Evolutionary conservation across 345 rosid genomes (phyloP).

Genomic region (Citrus maxima): DNA sequence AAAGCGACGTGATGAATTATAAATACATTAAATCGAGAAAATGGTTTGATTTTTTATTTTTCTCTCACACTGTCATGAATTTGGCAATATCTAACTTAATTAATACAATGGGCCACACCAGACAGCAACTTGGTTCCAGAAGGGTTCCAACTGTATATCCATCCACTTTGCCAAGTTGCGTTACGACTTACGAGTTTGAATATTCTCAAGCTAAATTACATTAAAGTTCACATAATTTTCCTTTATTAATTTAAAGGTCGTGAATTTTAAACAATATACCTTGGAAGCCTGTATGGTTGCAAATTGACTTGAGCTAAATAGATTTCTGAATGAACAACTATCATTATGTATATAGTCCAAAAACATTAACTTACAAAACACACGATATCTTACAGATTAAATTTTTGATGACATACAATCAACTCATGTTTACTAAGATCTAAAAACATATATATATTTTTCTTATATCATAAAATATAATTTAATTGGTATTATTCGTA

Average conservation of each 20-base stretch:
- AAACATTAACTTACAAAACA: no score
- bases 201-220: not conserved
- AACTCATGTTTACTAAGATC: no score
- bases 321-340: no score
- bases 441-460: no score
- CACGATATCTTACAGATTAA: fast-evolving
- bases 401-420: no score
- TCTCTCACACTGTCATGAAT: no score
- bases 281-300: not conserved
- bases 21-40: no score
- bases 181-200: not conserved
- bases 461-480: fast-evolving
- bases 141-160: not conserved
- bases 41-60: no score
- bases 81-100: no score
- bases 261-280: not conserved
- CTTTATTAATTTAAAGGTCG: not conserved
- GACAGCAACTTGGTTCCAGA: not conserved
- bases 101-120: not conserved
- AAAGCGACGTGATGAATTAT: not conserved
- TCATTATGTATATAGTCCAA: fast-evolving
- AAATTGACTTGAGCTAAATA: no score
- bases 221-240: not conserved
- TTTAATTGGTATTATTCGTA: fast-evolving
- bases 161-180: not conserved